These are phyloP conservation scores for Arbutus unedo DNA, from an alignment of 148 eudicot genomes.

Conservation along the genomic window DNA sequence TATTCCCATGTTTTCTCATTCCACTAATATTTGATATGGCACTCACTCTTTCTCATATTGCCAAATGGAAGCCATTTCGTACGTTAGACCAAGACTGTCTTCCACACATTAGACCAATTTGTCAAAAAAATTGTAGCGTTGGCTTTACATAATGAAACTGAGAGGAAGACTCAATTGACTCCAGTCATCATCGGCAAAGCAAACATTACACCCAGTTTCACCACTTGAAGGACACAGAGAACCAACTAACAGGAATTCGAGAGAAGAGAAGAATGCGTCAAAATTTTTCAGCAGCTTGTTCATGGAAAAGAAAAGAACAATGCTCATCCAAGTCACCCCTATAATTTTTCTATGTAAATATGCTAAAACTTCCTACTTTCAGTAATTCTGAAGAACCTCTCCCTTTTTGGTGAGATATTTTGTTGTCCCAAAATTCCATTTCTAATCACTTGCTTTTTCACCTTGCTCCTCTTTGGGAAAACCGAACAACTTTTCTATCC, in stretches of 20 bases:
- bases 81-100: neutral
- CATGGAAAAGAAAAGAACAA: neutral
- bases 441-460: neutral
- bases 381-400: neutral
- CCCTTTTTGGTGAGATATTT: neutral
- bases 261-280: neutral
- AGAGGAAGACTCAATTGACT: neutral
- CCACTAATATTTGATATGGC: neutral
- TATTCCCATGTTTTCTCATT: neutral
- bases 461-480: neutral
- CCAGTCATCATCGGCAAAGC: neutral
- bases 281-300: constrained; percentile 1
- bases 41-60: neutral
- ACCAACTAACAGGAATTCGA: neutral
- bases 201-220: neutral
- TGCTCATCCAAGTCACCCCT: neutral
- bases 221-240: neutral
- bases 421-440: neutral
- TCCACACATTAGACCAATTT: neutral
- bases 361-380: neutral
- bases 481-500: neutral
- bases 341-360: neutral
- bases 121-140: neutral
- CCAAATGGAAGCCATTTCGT: neutral
- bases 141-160: neutral